These are phyloP conservation scores for Penicillium goetzii DNA, from an alignment of 495 filamentous ascomycete species.

Conservation along the genomic window DNA sequence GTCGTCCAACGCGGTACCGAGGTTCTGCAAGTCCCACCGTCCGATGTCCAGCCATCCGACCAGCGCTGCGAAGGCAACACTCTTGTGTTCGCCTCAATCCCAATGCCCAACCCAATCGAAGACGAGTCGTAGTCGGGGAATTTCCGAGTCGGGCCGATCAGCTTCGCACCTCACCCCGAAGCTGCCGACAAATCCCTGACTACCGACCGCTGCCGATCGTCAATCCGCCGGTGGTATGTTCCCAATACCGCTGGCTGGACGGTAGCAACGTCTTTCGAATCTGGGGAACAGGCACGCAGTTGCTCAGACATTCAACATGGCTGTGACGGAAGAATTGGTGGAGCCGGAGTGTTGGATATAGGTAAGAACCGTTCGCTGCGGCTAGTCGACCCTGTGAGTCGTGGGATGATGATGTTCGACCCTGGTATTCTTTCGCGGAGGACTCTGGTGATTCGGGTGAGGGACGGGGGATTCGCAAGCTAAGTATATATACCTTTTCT, in stretches of 20 bases:
- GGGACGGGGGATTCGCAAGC: neutral
- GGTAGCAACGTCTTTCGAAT: neutral
- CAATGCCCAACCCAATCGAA: neutral
- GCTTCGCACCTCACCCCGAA: neutral
- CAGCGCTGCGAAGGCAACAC: slow-evolving; percentile 5
- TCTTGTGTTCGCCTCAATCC: neutral
- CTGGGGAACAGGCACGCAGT: neutral
- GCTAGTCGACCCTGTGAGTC: neutral
- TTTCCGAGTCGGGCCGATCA: neutral
- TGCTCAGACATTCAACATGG: neutral
- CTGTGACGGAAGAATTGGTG: neutral
- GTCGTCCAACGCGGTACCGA: slow-evolving; percentile 27
- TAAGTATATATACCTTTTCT: neutral
- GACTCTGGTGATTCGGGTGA: neutral
- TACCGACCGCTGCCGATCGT: neutral
- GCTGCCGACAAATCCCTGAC: neutral
- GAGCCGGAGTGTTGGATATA: neutral
- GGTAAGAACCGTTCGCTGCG: neutral
- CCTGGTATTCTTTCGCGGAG: neutral
- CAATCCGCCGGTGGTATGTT: neutral
- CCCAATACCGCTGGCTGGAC: neutral
- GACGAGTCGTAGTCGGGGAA: neutral
- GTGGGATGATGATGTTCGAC: neutral
- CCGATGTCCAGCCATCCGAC: neutral
- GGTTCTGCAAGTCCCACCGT: neutral